Evolutionary conservation across 2,329 filamentous ascomycete species (phyloP).

Genomic region (Chaetomium sp.): DNA sequence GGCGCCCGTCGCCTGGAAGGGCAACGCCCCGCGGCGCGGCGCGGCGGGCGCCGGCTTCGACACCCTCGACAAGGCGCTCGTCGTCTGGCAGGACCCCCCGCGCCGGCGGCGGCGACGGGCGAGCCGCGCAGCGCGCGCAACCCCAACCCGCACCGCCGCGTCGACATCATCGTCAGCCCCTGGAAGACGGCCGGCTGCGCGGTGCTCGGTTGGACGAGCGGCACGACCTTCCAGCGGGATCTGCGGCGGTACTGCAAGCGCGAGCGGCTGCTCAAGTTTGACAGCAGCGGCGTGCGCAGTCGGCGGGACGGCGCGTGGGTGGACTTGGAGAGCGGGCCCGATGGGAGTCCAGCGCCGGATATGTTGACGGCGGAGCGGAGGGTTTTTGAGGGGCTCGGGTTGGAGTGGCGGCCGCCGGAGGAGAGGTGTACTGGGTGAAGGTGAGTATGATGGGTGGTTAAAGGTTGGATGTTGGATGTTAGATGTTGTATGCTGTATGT

Average conservation of each 20-base stretch:
- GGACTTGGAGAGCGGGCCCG: slow-evolving; percentile 64
- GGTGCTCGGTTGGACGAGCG: slow-evolving; percentile 84
- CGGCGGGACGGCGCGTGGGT: slow-evolving; percentile 66
- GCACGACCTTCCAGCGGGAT: slow-evolving; percentile 87
- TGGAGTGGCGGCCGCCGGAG: slow-evolving; percentile 66
- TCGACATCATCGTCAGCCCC: slow-evolving; percentile 88
- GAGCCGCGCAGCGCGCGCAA: slow-evolving; percentile 50
- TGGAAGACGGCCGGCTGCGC: slow-evolving; percentile 91
- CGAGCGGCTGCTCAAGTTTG: slow-evolving; percentile 77
- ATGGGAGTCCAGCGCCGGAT: slow-evolving; percentile 55
- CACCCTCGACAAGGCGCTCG: slow-evolving; percentile 84
- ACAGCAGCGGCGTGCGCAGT: slow-evolving; percentile 81
- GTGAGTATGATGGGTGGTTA: neutral
- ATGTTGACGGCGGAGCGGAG: slow-evolving; percentile 75
- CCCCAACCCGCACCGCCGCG: slow-evolving; percentile 75
- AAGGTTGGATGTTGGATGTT: neutral
- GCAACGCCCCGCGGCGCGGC: slow-evolving; percentile 36
- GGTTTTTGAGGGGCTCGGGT: slow-evolving; percentile 75
- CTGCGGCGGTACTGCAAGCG: slow-evolving; percentile 77
- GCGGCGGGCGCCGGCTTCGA: slow-evolving; percentile 70
- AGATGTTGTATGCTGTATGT: too few species aligned
- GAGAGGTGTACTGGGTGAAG: slow-evolving; percentile 67
- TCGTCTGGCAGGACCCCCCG: slow-evolving; percentile 86
- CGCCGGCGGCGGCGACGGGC: slow-evolving; percentile 52
- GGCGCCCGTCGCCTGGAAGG: slow-evolving; percentile 56